Conservation (phyloP, 2,329 filamentous ascomycete genomes). For the Botryosphaeria agaves region DNA sequence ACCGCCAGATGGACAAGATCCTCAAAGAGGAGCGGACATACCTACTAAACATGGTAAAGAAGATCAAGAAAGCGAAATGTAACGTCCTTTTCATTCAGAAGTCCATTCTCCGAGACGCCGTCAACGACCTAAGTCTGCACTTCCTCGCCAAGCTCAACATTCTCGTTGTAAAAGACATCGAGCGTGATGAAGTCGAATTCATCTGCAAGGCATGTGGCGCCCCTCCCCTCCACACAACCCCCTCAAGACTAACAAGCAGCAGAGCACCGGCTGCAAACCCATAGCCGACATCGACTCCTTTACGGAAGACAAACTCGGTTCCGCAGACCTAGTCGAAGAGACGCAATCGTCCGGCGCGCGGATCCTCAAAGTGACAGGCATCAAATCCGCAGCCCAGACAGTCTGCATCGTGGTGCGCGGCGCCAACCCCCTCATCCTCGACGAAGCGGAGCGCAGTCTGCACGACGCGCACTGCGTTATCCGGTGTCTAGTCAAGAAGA, state of each 20-base stretch:
- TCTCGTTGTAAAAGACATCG: conserved; percentile 89
- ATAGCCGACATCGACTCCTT: conserved; percentile 98
- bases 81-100: conserved; percentile 98
- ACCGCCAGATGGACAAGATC: conserved; percentile 99
- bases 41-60: conserved; percentile 97
- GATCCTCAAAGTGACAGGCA: conserved; percentile 88
- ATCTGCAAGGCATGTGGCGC: conserved; percentile 64
- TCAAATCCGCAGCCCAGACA: conserved; percentile 66
- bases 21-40: conserved; percentile 98
- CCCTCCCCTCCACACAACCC: not conserved
- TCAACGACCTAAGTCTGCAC: conserved; percentile 93
- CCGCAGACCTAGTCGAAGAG: conserved; percentile 87
- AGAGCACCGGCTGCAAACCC: conserved; percentile 91
- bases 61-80: conserved; percentile 99
- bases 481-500: conserved; percentile 96
- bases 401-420: conserved; percentile 89
- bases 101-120: conserved; percentile 90
- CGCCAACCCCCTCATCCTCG: conserved; percentile 84
- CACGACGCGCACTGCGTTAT: conserved; percentile 98
- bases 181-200: conserved; percentile 97
- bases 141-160: conserved; percentile 97
- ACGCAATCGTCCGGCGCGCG: conserved; percentile 71
- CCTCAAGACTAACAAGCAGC: conserved; percentile 4
- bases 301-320: conserved; percentile 93
- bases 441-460: conserved; percentile 90